phyloP scores from a whole-genome alignment of 495 filamentous ascomycete genomes.

The Parmelia sp. region DNA sequence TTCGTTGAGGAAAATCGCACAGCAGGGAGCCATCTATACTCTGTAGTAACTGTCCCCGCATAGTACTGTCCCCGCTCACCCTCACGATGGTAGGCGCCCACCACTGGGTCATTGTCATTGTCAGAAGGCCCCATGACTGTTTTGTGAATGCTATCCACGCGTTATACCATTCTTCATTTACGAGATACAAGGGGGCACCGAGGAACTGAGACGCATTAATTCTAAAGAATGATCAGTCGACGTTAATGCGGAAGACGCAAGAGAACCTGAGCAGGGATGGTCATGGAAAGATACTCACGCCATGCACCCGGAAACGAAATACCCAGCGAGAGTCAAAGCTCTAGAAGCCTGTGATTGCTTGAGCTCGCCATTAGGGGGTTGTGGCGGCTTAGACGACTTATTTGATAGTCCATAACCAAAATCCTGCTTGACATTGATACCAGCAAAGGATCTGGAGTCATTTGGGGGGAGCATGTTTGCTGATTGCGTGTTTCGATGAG shows the following conservation, averaged over 20 bases:
- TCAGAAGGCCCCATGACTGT: conserved; percentile 63
- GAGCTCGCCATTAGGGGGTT: conserved; percentile 15
- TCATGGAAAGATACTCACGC: conserved; percentile 18
- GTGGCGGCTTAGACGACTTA: conserved; percentile 15
- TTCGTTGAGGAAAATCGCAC: conserved; percentile 65
- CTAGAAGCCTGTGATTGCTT: conserved; percentile 27
- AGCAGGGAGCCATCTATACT: conserved; percentile 61
- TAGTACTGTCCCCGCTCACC: conserved; percentile 68
- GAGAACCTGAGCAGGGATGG: not conserved
- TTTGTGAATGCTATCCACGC: conserved; percentile 74
- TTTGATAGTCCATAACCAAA: conserved; percentile 21
- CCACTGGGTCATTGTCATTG: conserved; percentile 73
- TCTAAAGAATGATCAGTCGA: conserved; percentile 31
- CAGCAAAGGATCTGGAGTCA: conserved; percentile 7
- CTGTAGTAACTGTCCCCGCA: conserved; percentile 60
- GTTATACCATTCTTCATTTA: conserved; percentile 65
- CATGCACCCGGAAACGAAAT: conserved; percentile 25
- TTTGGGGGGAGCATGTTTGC: not conserved
- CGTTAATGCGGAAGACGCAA: not conserved
- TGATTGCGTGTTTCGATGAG: not conserved
- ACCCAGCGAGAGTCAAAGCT: conserved; percentile 23
- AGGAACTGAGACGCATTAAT: conserved; percentile 60
- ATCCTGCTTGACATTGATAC: conserved; percentile 16
- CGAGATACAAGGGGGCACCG: conserved; percentile 61
- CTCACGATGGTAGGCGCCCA: conserved; percentile 71